A percentile compares a stretch with the other conserved stretches of the same genome.
These are phyloP conservation scores for Pythium grandisporangium DNA, from an alignment of 352 stramenopile species.

Conservation along the genomic window DNA sequence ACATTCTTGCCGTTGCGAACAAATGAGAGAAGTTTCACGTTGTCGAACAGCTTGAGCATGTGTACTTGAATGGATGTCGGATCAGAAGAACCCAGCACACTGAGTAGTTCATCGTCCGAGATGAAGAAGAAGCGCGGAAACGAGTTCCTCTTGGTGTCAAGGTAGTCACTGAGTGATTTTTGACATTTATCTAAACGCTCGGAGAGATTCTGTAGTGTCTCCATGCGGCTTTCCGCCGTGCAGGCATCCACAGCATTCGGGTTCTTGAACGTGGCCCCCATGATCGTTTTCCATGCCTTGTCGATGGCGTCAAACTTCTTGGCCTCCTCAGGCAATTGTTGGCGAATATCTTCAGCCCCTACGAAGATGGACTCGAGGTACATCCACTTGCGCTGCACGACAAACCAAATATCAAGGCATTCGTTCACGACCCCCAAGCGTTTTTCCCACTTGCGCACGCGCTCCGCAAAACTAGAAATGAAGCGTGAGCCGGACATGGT, in stretches of 20 bases:
- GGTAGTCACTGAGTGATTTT: constrained; percentile 86
- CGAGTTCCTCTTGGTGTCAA: constrained; percentile 87
- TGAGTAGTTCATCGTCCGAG: constrained; percentile 90
- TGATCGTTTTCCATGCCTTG: constrained; percentile 91
- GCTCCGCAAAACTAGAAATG: constrained; percentile 84
- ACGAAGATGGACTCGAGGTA: constrained; percentile 94
- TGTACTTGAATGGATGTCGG: constrained; percentile 90
- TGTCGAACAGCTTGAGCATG: constrained; percentile 95
- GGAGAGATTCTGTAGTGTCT: constrained; percentile 81
- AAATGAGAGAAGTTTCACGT: constrained; percentile 90
- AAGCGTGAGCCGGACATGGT: constrained; percentile 90
- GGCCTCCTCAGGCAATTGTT: constrained; percentile 89
- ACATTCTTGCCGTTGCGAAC: constrained; percentile 86
- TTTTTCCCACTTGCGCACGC: constrained; percentile 89
- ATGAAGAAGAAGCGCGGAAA: constrained; percentile 95
- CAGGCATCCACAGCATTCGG: constrained; percentile 88
- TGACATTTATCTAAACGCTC: constrained; percentile 88
- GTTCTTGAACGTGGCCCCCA: constrained; percentile 88
- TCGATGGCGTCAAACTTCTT: constrained; percentile 93
- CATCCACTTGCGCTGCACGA: constrained; percentile 94
- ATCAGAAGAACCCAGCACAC: constrained; percentile 87
- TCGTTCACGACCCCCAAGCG: constrained; percentile 87
- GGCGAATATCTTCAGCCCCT: constrained; percentile 88
- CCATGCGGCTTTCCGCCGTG: constrained; percentile 81
- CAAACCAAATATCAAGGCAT: constrained; percentile 89